These are phyloP conservation scores for Ophiostoma himal-ulmi DNA, from an alignment of 2,329 filamentous ascomycete genomes.

Conservation along the genomic window DNA sequence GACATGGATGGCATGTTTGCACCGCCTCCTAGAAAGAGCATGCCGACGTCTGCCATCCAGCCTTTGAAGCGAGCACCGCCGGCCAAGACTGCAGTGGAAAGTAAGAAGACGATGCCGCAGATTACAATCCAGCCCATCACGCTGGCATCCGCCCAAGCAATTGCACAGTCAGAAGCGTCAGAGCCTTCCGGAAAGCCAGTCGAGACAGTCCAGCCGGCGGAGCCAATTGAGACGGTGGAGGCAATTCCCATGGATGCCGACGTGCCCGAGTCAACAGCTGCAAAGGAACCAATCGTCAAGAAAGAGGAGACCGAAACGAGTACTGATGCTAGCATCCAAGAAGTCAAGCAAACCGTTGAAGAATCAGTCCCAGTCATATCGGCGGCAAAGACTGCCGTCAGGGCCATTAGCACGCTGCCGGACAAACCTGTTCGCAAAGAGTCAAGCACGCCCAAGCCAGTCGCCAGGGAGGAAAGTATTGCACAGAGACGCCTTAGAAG, in stretches of 20 bases:
- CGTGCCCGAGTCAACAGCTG: background rate
- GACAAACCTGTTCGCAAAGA: background rate
- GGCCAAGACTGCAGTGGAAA: slow-evolving; percentile 39
- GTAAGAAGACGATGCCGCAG: slow-evolving; percentile 31
- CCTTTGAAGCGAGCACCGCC: slow-evolving; percentile 43
- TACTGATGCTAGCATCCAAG: background rate
- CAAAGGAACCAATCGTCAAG: background rate
- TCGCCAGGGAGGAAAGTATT: background rate
- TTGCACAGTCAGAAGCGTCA: background rate
- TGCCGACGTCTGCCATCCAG: slow-evolving; percentile 54
- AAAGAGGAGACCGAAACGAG: background rate
- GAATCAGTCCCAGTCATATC: too few relatives aligned
- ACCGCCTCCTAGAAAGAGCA: slow-evolving; percentile 48
- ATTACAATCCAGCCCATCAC: slow-evolving; percentile 10
- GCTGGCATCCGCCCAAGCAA: background rate
- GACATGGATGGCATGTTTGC: slow-evolving; percentile 52
- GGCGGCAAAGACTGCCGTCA: background rate
- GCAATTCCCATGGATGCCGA: background rate
- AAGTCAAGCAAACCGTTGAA: background rate
- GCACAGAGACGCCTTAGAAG: slow-evolving; percentile 28
- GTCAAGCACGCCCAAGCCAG: background rate
- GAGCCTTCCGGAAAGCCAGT: background rate
- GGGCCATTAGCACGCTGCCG: background rate
- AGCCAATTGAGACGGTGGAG: background rate
- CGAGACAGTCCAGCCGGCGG: too few relatives aligned